Evolutionary conservation across 2,329 filamentous ascomycete genomes (phyloP).

Genomic region (Colletotrichum theobromicola): DNA sequence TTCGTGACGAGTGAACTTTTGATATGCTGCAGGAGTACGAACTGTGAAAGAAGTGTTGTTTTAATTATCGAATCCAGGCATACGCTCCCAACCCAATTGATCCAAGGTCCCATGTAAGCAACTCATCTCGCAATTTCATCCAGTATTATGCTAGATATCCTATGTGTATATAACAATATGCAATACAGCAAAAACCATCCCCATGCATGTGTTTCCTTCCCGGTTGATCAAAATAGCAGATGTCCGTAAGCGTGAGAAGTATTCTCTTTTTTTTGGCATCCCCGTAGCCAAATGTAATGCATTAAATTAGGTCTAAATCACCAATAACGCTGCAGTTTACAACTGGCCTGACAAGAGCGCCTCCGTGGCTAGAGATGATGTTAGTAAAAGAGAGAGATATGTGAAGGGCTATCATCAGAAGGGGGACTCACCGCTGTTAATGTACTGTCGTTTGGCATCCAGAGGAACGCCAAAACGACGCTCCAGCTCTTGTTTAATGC

Average conservation of each 20-base stretch:
- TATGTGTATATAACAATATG: neutral
- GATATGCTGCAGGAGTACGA: neutral
- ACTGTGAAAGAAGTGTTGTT: neutral
- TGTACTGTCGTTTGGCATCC: slow-evolving; percentile 89
- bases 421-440: slow-evolving; percentile 79
- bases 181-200: neutral
- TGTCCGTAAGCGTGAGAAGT: neutral
- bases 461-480: slow-evolving; percentile 85
- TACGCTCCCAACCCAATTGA: neutral
- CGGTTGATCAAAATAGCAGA: neutral
- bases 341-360: slow-evolving; percentile 79
- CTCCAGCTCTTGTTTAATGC: slow-evolving; percentile 92
- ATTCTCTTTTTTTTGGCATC: neutral
- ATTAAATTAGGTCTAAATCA: slow-evolving; percentile 13
- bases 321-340: slow-evolving; percentile 40
- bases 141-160: slow-evolving; percentile 14
- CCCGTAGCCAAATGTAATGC: slow-evolving; percentile 2
- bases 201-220: neutral
- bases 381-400: slow-evolving; percentile 22
- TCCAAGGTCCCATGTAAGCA: neutral
- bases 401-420: neutral
- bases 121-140: neutral
- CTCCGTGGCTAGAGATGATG: slow-evolving; percentile 66
- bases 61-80: neutral
- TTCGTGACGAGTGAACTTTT: neutral